Base-by-base conservation (phyloP, 2,329 filamentous ascomycete genomes). In the Graphiopsis chlorocephala region DNA sequence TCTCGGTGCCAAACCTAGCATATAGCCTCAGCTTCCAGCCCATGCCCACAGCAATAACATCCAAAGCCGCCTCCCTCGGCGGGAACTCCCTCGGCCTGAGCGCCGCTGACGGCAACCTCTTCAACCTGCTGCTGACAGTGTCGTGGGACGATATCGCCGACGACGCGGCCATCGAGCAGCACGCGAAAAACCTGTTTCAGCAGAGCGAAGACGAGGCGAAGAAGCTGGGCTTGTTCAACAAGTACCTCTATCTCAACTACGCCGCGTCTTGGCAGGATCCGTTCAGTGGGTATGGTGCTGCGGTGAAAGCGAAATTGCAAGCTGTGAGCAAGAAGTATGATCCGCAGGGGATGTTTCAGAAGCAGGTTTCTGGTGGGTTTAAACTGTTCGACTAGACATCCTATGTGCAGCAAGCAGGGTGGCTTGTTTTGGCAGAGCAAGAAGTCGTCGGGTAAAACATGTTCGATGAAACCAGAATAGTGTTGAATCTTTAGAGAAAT, bases 181-280 rank as follows among this genome's bases (percentile, higher is more conserved):
- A 65, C 11, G 64, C 63, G 1, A 68, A 65, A 26, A 33, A 28
- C 5, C 35, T 68, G 5, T 67, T 66, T 53, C 47, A 35, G 26
- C 38, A 64, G 45, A 42, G 64, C 12, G 61, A 64, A 52, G 45
- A 48, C 7, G 31, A 38, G 42, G 64, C 53, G 14, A 63, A 10
- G 45, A 28, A 63, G 15, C 25, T 58, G 15, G 64, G 52, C 3
- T 35, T 72, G 10, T 63, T 64, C n/a, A 63, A 69, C 38, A 48
- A 65, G 48, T 74, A 68, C 42, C 33, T 77, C 6, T 75, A 78
- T 63, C 64, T 76, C 50, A 78, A 76, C 48, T 79, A 78, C 66
- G 77, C 76, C 6, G 73, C 71, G 4, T 57, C 66, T 48, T 78
- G 73, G 72, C 76, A 78, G 66, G 70, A 77, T 45, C 76, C 77